Conservation (phyloP, 805 yeast species). For the Candida endomychidarum region DNA sequence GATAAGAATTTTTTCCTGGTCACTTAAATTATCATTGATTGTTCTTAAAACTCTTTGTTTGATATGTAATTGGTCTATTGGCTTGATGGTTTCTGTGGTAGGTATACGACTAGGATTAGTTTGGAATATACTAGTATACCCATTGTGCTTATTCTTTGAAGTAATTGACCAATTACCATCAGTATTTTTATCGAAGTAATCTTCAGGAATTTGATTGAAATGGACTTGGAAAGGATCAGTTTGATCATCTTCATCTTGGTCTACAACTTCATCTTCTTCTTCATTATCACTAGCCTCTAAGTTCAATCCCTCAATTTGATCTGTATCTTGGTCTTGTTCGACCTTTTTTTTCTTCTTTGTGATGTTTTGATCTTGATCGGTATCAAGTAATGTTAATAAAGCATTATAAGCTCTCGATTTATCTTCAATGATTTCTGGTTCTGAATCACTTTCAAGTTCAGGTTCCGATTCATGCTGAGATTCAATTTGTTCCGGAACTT, state of each 20-base stretch:
- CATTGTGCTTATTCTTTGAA: conserved; percentile 18
- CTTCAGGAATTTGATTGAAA: conserved; percentile 55
- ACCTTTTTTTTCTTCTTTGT: conserved; percentile 13
- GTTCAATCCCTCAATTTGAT: conserved; percentile 34
- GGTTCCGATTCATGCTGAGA: conserved; percentile 5
- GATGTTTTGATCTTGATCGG: conserved; percentile 33
- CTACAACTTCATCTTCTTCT: conserved; percentile 22
- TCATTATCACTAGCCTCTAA: conserved; percentile 22
- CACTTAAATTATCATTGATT: conserved; percentile 17
- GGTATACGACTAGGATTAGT: conserved; percentile 24
- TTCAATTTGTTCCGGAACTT: conserved; percentile 7
- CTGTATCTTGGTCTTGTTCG: conserved; percentile 25
- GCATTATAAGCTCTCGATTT: conserved; percentile 62
- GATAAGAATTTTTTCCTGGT: conserved; percentile 52
- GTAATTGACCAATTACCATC: conserved; percentile 29
- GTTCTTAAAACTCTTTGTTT: conserved; percentile 30
- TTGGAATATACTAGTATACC: conserved; percentile 35
- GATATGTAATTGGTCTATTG: conserved; percentile 23
- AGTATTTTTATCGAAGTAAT: conserved; percentile 25
- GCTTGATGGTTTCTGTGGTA: conserved; percentile 8
- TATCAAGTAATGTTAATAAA: conserved; percentile 56
- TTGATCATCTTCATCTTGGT: conserved; percentile 31
- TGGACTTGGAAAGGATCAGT: conserved; percentile 79
- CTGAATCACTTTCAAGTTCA: conserved; percentile 17
- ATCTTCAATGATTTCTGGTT: conserved; percentile 19